Base-by-base conservation (phyloP, 176 grass and related monocot species). In the Eragrostis nindensis region DNA sequence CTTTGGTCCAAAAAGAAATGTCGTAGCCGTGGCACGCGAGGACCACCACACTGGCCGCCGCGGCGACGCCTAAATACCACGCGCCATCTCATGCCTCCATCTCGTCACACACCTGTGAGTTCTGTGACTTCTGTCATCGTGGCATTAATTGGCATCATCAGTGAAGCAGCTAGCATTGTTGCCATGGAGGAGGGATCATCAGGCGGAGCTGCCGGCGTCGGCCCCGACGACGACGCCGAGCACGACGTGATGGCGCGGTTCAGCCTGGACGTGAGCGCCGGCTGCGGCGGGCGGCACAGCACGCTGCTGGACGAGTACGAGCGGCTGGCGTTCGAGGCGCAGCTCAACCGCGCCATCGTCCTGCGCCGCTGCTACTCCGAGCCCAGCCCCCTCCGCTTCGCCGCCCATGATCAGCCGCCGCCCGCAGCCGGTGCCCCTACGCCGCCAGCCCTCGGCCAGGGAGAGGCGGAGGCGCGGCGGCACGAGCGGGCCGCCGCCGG, bases 261-360 rank as follows among this genome's bases (percentile, higher is more conserved):
- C 18, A 91, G 91, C 76, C 77, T 93, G 14, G 80, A 89, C 75
- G 82, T 89, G 46, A 90, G 91, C 86, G 76, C 77, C 17, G 90
- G 86, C 66, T 86, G 79, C 56, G 88, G 86, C 26, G 80, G 78
- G 11, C 82, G 76, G 21, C 84, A 78, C 73, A 86, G 85, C 66
- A 91, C 83, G 22, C 85, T 97, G 53, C 85, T 97, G 24, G 94
- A 97, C 46, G 90, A 93, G 80, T 97, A 86, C 63, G 90, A 97
- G 88, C 62, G 90, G 72, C 63, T 87, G 46, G 83, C 62, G 42
- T 76, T 97, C 66, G 86, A 93, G 76, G 76, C 87, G 15, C 90
- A 93, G 70, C 80, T 97, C 29, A 93, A 93, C 83, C 85, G 72
- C 15, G 74, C 80, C 76, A 91, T 97, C 72, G 88, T 93, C 79